These are phyloP conservation scores for Diaporthe caulivora DNA, from an alignment of 2,329 filamentous ascomycete species.

Conservation along the genomic window DNA sequence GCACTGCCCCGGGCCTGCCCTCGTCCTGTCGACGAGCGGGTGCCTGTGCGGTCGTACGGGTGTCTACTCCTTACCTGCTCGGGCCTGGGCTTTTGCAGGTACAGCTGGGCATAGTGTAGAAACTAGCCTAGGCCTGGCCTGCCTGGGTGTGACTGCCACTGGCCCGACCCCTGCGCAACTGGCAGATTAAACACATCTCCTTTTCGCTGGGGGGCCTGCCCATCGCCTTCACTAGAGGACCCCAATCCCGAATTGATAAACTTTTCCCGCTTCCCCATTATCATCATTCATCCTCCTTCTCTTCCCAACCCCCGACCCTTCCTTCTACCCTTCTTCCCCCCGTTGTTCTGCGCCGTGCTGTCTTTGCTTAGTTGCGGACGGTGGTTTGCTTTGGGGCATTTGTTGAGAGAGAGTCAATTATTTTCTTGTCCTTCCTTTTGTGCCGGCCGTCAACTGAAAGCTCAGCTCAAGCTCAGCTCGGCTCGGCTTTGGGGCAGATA, in stretches of 20 bases:
- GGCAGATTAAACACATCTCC: conserved; percentile 33
- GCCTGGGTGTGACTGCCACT: conserved; percentile 16
- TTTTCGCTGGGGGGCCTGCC: conserved; percentile 21
- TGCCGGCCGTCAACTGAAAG: conserved; percentile 2
- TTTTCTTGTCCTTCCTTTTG: conserved; percentile 41
- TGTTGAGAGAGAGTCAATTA: conserved; percentile 28
- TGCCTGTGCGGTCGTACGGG: conserved; percentile 15
- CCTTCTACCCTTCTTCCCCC: conserved; percentile 41
- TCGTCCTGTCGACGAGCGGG: not conserved
- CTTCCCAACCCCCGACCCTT: conserved; percentile 28
- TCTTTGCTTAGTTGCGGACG: conserved; percentile 32
- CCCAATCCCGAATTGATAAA: conserved; percentile 44
- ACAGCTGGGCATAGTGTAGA: too few species aligned
- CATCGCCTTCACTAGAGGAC: conserved; percentile 34
- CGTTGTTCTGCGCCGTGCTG: conserved; percentile 27
- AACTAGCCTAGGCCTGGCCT: not conserved
- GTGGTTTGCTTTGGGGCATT: conserved; percentile 31
- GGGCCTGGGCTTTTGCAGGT: too few species aligned
- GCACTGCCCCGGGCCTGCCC: conserved; percentile 22
- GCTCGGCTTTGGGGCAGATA: conserved; percentile 18
- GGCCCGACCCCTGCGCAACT: conserved; percentile 22
- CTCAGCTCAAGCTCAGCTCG: conserved; percentile 21
- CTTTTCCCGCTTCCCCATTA: conserved; percentile 40
- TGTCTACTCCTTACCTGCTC: too few species aligned
- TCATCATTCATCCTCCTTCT: conserved; percentile 25